phyloP scores from a whole-genome alignment of 2,329 filamentous ascomycete genomes.

The Cytospora chrysosperma region DNA sequence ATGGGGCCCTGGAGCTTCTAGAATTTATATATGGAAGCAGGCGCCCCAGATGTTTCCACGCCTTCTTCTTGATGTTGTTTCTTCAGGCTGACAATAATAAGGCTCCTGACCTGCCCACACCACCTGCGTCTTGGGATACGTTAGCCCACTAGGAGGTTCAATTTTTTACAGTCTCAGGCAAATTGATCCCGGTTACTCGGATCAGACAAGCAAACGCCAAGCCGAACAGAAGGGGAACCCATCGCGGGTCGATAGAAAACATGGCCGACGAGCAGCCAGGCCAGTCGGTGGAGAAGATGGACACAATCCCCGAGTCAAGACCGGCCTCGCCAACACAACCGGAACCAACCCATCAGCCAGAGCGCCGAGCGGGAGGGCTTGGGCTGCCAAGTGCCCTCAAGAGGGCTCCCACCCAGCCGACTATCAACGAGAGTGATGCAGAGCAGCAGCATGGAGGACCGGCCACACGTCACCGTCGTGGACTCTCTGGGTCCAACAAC shows the following conservation, averaged over 20 bases:
- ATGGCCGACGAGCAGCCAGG: conserved; percentile 14
- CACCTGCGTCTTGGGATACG: conserved; percentile 20
- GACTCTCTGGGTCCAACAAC: conserved; percentile 13
- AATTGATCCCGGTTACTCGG: conserved; percentile 18
- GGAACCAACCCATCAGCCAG: conserved; percentile 14
- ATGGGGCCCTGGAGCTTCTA: background rate
- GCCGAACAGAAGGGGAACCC: conserved; percentile 7
- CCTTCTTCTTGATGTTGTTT: conserved; percentile 4
- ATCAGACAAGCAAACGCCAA: conserved; percentile 14
- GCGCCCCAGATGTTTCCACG: background rate
- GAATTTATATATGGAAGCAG: conserved; percentile 12
- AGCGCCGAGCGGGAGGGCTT: conserved; percentile 5
- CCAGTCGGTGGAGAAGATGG: conserved; percentile 20
- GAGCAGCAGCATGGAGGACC: conserved; percentile 9
- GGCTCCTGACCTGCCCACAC: conserved; percentile 19
- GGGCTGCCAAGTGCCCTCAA: conserved; percentile 9
- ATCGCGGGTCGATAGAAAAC: conserved; percentile 1
- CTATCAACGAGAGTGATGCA: background rate
- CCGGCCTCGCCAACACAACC: conserved; percentile 20
- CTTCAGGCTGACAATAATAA: conserved; percentile 16
- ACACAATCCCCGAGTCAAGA: conserved; percentile 20
- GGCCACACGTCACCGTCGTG: conserved; percentile 11
- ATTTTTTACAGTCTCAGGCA: conserved; percentile 14
- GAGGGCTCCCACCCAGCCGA: conserved; percentile 5
- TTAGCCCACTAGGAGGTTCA: conserved; percentile 22